Base-by-base conservation (phyloP, 2,329 filamentous ascomycete species). In the Metarhizium album region DNA sequence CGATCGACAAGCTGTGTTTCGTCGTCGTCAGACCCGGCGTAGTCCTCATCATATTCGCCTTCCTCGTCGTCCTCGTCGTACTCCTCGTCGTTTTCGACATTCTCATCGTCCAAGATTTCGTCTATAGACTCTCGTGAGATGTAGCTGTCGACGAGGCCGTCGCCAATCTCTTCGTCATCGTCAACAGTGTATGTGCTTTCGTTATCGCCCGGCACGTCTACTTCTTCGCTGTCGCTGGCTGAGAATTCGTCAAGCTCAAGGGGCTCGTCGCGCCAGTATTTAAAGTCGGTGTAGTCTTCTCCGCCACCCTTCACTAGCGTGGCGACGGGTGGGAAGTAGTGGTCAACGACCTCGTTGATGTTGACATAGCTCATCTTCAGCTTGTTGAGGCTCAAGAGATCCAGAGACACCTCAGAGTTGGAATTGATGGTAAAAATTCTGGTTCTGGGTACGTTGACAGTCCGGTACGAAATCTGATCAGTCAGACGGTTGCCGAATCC, bases 361-460 rank as follows among this genome's bases (percentile, higher is more conserved):
- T 88, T 90, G 55, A 95, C 89, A 64, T 98, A 98, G 56, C 87
- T 95, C 61, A 94, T 91, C 71, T 93, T 95, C 65, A 97, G 87
- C 66, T 90, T 94, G 70, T 95, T 96, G 50, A 97, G 76, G 55
- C 83, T 91, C 42, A 97, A 73, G 43, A 98, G 74, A 64, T 97
- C 91, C 22, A 98, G 74, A 27, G 86, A 91, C 29, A 98, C 90
- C 67, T 98, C 93, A 1, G 91, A 90, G 63, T 97, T 95, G 49
- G 88, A 93, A 68, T 98, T 98, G 74, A 98, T 98, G 16, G 93
- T 96, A 68, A 98, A 98, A 59, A 98, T 98, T 49, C 93, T 81
- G 23, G 86, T 94, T 48, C 87, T 85, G 0, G 93, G 93, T 40
- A 98, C 95, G 64, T 95, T 94, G 49, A 98, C 93, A 4, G 87